Percentiles rank a stretch among this genome's conserved stretches.
These are phyloP conservation scores for Metarhizium brunneum DNA, from an alignment of 2,329 filamentous ascomycete species.

Conservation along the genomic window DNA sequence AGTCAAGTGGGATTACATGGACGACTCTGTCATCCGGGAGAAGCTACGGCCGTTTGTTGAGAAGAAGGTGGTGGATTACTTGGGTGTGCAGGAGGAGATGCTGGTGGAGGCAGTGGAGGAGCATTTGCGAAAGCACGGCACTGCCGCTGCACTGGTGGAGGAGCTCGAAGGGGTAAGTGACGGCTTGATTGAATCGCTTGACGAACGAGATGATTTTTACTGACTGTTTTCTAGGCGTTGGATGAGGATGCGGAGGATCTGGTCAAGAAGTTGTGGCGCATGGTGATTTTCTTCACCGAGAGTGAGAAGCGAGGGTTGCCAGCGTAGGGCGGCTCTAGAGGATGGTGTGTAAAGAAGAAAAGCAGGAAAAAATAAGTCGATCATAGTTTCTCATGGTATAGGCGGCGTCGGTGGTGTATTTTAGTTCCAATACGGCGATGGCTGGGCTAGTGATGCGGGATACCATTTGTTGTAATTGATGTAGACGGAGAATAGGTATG, in stretches of 20 bases:
- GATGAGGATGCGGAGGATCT: constrained; percentile 92
- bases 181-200: not conserved
- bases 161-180: constrained; percentile 68
- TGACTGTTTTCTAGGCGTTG: constrained; percentile 51
- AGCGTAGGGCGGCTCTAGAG: constrained; percentile 2
- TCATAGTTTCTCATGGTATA: not conserved
- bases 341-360: not conserved
- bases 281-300: constrained; percentile 97
- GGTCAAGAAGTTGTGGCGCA: constrained; percentile 95
- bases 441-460: not conserved
- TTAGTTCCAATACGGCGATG: not conserved
- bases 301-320: constrained; percentile 83
- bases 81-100: constrained; percentile 94
- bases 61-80: constrained; percentile 95
- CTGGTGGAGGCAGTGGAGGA: constrained; percentile 88
- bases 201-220: constrained; percentile 2
- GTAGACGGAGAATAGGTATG: not conserved
- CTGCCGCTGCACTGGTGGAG: constrained; percentile 72
- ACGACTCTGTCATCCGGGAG: constrained; percentile 69
- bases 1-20: constrained; percentile 86
- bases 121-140: constrained; percentile 66
- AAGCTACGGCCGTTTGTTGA: constrained; percentile 92
- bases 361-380: not conserved
- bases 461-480: not conserved
- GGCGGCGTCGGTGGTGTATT: not conserved